Evolutionary conservation across 495 filamentous ascomycete species (phyloP), one percentile per base, ranked within the genome.

Genomic region (Podospora australis): DNA sequence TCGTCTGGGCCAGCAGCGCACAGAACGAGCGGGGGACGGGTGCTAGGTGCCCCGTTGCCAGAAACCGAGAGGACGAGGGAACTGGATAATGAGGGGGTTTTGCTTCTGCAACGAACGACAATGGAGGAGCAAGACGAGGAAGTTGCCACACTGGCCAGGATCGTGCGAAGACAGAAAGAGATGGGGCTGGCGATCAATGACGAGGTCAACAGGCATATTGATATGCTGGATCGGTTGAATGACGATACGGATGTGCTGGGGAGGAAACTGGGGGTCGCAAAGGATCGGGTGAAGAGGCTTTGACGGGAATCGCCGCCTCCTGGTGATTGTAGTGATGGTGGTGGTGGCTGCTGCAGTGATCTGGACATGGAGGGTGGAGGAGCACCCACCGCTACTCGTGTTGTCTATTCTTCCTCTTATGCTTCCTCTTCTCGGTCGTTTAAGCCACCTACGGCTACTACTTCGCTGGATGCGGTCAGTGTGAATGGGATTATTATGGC

Each of bases 31-130:
- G 56, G 78, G 5, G 79, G 88, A 4, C 64, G 90, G 19, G 86
- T 96, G 3, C 72, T 97, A 5, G 94, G 94, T 0, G 82, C 71
- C 1, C 80, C 81, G 9, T 58, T 82, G 19, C 83, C 84, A 38
- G 92, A 99, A 66, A 97, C 88, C 34, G 87, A 89, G 49, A 73
- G 77, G 48, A 97, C 92, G 38, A 70, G 91, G 30, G 90, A 95
- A 69, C 68, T 92, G 48, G 92, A 96, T 60, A 99, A 99, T 58
- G 69, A 80, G 24, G 92, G 90, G 0, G 85, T 99, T 32, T 51
- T 96, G 60, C 82, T 90, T 73, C 63, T 97, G 60, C 90, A 96
- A 64, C 69, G 77, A 50, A 80, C 91, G 64, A 78, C 84, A 62
- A 94, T 97, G 81, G 47, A 77, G 30, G 82, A 90, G 54, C 92